Base-by-base conservation (phyloP, 306 rosid species). In the Vigna unguiculata region DNA sequence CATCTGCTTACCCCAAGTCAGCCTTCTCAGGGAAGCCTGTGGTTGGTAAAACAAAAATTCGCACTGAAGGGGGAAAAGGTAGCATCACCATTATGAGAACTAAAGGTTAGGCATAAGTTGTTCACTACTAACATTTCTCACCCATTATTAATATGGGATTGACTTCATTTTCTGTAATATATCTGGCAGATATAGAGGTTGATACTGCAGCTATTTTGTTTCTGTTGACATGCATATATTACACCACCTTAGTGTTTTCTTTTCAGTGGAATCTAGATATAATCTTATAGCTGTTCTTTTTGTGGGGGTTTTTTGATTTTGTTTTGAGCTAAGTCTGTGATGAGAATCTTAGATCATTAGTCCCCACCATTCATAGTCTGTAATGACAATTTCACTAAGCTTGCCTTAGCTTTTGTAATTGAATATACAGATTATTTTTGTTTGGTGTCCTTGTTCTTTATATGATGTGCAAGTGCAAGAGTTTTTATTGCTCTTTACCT, bases 21-120 rank as follows among this genome's bases (percentile, higher is more conserved):
- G 98, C 99, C 71, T 91, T 96, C 83, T 96, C 99, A 4, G 99
- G 99, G 70, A 96, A 96, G 87, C 98, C 99, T 5, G 98, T 96
- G 5, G 99, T 96, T 55, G 96, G 93, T 6, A 92, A 96, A 82
- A 93, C 97, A 4, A 96, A 96, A 83, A 91, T 96, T 48, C 98
- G 86, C 78, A 96, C 98, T 0, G 96, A 92, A 79, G 98, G 99
- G 25, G 96, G 99, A 65, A 96, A 89, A 83, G 99, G 99, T 16
- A 96, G 98, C 97, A 96, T 96, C 84, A 96, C 99, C 74, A 91
- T 96, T 61, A 92, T 88, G 93, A 88, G 98, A 82, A 92, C 99
- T 63, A 91, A 86, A 90, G 99, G 98, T 61, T 96, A 88, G 83
- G 81, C 28, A 34, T 32, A 75, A 62, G 65, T 82, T 17, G 73